A percentile compares a stretch with the other conserved stretches of the same genome.
Conservation (phyloP, 2,329 filamentous ascomycete species). For the Ceratocystis lukuohia region DNA sequence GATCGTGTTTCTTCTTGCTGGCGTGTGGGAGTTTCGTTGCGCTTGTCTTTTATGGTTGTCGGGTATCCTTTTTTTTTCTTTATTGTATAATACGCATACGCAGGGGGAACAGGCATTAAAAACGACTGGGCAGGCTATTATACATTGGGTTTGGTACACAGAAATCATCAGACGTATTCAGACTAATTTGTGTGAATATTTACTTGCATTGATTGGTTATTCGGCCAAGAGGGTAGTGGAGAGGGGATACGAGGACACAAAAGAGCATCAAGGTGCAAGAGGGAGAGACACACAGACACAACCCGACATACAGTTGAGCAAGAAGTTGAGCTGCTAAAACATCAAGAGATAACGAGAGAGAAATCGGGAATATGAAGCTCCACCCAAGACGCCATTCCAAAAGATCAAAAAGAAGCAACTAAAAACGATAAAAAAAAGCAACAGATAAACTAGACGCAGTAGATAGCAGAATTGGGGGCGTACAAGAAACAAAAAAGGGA, state of each 20-base stretch:
- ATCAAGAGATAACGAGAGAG: constrained; percentile 20
- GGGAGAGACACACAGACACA: no score
- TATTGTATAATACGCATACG: not conserved
- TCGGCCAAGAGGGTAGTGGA: not conserved
- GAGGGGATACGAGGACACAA: constrained; percentile 4
- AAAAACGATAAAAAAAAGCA: constrained; percentile 19
- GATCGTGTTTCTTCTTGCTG: not conserved
- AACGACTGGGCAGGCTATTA: no score
- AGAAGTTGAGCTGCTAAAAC: constrained; percentile 10
- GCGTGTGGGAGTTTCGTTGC: no score
- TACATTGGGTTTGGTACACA: not conserved
- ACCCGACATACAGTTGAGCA: constrained; percentile 15
- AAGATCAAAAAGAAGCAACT: constrained; percentile 19
- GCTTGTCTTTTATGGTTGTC: no score
- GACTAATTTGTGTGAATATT: not conserved
- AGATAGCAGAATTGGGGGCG: constrained; percentile 18
- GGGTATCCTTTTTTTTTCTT: not conserved
- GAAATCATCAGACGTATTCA: not conserved
- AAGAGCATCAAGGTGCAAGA: not conserved
- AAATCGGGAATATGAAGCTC: constrained; percentile 24
- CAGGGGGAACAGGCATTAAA: not conserved
- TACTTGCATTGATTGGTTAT: not conserved
- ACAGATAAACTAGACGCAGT: constrained; percentile 11
- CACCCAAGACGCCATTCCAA: constrained; percentile 21
- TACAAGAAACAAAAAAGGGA: constrained; percentile 20